Percentiles rank a stretch among this genome's conserved stretches.
Evolutionary conservation across 352 stramenopile genomes (phyloP).

Genomic region (Peronospora belbahrii): DNA sequence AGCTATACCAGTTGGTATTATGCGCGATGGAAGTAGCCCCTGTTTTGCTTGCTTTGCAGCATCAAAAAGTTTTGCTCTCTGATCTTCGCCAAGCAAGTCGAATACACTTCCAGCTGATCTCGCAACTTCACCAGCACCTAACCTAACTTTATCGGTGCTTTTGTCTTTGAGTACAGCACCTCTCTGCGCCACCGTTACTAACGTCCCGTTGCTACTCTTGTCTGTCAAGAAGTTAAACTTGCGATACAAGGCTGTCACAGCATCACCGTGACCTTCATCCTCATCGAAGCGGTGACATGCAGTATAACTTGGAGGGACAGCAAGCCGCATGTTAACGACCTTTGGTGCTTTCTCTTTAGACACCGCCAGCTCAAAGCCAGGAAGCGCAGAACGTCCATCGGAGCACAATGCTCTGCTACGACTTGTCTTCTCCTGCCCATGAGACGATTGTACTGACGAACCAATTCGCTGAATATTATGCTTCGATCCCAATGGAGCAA

Average conservation of each 20-base stretch:
- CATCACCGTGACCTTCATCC: conserved; percentile 15
- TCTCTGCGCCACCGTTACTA: conserved; percentile 50
- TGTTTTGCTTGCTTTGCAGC: conserved; percentile 32
- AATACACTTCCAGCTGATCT: conserved; percentile 41
- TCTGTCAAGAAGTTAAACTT: conserved; percentile 50
- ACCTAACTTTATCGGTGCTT: background rate
- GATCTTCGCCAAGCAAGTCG: conserved; percentile 38
- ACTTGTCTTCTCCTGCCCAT: conserved; percentile 12
- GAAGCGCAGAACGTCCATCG: conserved; percentile 48
- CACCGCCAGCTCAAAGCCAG: conserved; percentile 44
- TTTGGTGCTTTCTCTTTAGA: conserved; percentile 40
- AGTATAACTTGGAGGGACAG: conserved; percentile 49
- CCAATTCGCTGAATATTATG: conserved; percentile 27
- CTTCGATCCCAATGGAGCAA: conserved; percentile 29
- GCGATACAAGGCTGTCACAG: conserved; percentile 33
- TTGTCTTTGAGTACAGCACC: conserved; percentile 31
- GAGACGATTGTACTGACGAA: conserved; percentile 29
- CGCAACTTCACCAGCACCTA: background rate
- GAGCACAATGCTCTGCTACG: conserved; percentile 31
- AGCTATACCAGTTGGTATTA: background rate
- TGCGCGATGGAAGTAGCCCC: background rate
- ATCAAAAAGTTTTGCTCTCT: conserved; percentile 40
- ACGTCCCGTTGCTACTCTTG: conserved; percentile 20
- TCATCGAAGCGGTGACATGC: conserved; percentile 42
- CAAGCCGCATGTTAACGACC: conserved; percentile 28